Conservation (phyloP, 441 rosid genomes). For the Bruguiera hainesii region DNA sequence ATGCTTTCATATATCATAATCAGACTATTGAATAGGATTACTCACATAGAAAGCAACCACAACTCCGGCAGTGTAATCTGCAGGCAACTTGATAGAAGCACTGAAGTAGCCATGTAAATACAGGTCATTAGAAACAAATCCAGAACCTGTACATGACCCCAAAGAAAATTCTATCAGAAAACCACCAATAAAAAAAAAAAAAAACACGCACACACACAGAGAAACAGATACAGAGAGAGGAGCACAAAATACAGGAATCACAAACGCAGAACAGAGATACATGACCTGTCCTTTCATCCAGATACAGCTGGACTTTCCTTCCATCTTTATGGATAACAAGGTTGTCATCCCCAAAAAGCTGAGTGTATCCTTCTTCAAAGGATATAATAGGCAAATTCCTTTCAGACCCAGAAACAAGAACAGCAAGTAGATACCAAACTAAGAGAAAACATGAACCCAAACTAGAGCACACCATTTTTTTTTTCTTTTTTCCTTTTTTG, state of each 20-base stretch:
- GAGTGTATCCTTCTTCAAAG: slow-evolving; percentile 89
- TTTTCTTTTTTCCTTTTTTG: background rate
- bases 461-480: slow-evolving; percentile 21
- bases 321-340: slow-evolving; percentile 73
- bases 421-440: slow-evolving; percentile 28
- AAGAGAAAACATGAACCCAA: slow-evolving; percentile 20
- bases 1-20: too few species aligned
- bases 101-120: slow-evolving; percentile 94
- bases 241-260: background rate
- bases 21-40: too few species aligned
- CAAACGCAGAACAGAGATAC: background rate
- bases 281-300: slow-evolving; percentile 86
- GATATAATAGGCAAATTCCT: slow-evolving; percentile 46
- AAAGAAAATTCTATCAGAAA: slow-evolving; percentile 4
- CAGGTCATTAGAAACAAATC: slow-evolving; percentile 93
- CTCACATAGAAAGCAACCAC: too few species aligned
- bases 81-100: slow-evolving; percentile 62
- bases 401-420: slow-evolving; percentile 50
- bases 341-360: slow-evolving; percentile 87
- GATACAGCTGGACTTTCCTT: slow-evolving; percentile 71
- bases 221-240: background rate
- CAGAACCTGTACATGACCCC: slow-evolving; percentile 66
- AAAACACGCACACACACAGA: background rate
- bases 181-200: too few species aligned
- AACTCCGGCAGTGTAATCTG: too few species aligned